Conservation (phyloP, 306 rosid species). For the Trifolium fragiferum region DNA sequence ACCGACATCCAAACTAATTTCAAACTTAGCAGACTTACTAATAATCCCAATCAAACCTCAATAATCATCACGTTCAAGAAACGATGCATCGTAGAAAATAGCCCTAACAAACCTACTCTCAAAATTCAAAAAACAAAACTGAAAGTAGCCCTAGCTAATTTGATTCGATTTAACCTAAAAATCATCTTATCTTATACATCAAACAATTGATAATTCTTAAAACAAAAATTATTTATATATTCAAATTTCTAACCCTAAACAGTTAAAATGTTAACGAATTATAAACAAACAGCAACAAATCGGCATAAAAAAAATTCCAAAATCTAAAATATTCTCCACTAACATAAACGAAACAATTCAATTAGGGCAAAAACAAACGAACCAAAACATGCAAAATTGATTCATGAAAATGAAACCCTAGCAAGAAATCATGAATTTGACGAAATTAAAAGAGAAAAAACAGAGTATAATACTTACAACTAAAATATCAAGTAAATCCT, state of each 20-base stretch:
- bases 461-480: slow-evolving; percentile 57
- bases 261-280: neutral
- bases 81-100: neutral
- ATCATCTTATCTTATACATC: neutral
- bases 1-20: slow-evolving; percentile 24
- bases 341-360: neutral
- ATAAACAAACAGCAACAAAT: neutral
- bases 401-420: slow-evolving; percentile 21
- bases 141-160: neutral
- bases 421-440: neutral
- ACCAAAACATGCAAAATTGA: slow-evolving; percentile 40
- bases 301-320: neutral
- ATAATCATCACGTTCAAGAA: neutral
- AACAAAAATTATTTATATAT: neutral
- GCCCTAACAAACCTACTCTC: neutral
- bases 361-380: slow-evolving; percentile 1
- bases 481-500: slow-evolving; percentile 70
- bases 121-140: neutral
- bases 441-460: neutral
- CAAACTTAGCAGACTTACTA: neutral
- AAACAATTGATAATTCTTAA: neutral
- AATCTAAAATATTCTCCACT: neutral
- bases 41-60: slow-evolving; percentile 5
- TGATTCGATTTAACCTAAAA: slow-evolving; percentile 1
- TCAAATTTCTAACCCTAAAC: slow-evolving; percentile 11